A percentile compares a stretch with the other conserved stretches of the same genome.
Evolutionary conservation across 352 stramenopile genomes (phyloP).

Genomic region (Halophytophthora batemanensis): DNA sequence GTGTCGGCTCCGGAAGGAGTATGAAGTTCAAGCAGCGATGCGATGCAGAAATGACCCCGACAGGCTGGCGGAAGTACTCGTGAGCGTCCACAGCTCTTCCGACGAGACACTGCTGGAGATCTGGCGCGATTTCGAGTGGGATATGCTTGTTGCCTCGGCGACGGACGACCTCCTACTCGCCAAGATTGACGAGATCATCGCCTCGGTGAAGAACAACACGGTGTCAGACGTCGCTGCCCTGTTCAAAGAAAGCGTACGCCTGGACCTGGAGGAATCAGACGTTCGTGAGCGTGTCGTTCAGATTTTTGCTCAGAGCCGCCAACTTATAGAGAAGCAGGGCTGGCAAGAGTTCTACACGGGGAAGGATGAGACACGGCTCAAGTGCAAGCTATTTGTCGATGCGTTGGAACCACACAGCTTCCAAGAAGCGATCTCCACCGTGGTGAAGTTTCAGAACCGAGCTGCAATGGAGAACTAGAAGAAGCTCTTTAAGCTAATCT

Average conservation of each 20-base stretch:
- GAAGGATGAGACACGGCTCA: slow-evolving; percentile 6
- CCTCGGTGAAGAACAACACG: slow-evolving; percentile 16
- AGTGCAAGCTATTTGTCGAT: slow-evolving; percentile 12
- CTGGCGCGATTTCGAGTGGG: slow-evolving; percentile 11
- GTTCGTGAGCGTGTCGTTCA: slow-evolving; percentile 15
- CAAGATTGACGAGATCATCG: slow-evolving; percentile 18
- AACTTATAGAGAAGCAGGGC: slow-evolving; percentile 16
- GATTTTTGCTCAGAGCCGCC: slow-evolving; percentile 8
- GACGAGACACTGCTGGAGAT: slow-evolving; percentile 9
- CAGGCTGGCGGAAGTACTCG: slow-evolving; percentile 4
- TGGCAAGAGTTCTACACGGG: slow-evolving; percentile 13
- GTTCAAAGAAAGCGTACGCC: slow-evolving; percentile 15
- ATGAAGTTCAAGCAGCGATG: slow-evolving; percentile 6
- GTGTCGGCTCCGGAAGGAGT: slow-evolving; percentile 4
- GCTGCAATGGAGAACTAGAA: slow-evolving; percentile 9
- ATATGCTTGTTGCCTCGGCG: slow-evolving; percentile 2
- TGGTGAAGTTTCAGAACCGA: slow-evolving; percentile 10
- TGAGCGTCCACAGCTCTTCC: slow-evolving; percentile 8
- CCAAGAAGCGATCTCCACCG: slow-evolving; percentile 6
- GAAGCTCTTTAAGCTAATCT: slow-evolving; percentile 13
- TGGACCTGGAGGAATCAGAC: slow-evolving; percentile 10
- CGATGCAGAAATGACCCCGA: slow-evolving; percentile 10
- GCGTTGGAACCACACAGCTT: slow-evolving; percentile 7
- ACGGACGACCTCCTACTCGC: slow-evolving; percentile 11
- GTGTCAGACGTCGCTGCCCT: slow-evolving; percentile 13